Evolutionary conservation across 2,329 filamentous ascomycete species (phyloP), one percentile per base, ranked within the genome.

Genomic region (Dactylellina drechsleri): DNA sequence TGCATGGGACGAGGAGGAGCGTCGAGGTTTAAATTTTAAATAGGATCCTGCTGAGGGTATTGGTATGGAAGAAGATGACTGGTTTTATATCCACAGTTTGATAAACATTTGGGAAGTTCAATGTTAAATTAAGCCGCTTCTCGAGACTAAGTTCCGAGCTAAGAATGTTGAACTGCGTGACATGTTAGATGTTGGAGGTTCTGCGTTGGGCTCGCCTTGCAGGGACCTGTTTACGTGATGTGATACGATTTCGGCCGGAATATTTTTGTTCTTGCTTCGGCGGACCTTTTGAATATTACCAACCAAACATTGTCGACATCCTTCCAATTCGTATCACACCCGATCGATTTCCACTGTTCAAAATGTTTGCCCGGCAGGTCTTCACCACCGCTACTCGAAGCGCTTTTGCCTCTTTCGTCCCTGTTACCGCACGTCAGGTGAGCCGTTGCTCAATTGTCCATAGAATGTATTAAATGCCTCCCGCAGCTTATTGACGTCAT

Each of bases 341-440:
- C 49, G 6, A 54, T 52, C 43, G n/a, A 18, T 54, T 52, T 16
- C 31, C 18, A 66, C 18, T 41, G 36, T 18, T 47, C 16, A 60
- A 73, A 66, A 74, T 74, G 70, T 74, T 74, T 45, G 70, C 70
- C 20, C 70, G 70, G 10, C 65, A 61, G 54, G 62, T 36, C 16
- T 67, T 74, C 70, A 47, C 62, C 50, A 64, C 70, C 61, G 70
- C 70, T 20, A 74, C 70, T 10, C 70, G 70, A 13, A 62, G 70
- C 36, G 6, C 62, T 10, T 74, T 74, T 52, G 36, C 49, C 20
- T 74, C 70, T 26, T 56, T 67, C 40, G 70, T 62, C 20, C 70
- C 70, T 6, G 15, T 50, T 8, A 62, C 70, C 6, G 45, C 57
- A 18, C 62, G 70, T 41, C 70, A 74, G 45, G 70, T 74, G 50